Evolutionary conservation across 345 rosid species (phyloP).

Genomic region (Lagerstroemia speciosa): DNA sequence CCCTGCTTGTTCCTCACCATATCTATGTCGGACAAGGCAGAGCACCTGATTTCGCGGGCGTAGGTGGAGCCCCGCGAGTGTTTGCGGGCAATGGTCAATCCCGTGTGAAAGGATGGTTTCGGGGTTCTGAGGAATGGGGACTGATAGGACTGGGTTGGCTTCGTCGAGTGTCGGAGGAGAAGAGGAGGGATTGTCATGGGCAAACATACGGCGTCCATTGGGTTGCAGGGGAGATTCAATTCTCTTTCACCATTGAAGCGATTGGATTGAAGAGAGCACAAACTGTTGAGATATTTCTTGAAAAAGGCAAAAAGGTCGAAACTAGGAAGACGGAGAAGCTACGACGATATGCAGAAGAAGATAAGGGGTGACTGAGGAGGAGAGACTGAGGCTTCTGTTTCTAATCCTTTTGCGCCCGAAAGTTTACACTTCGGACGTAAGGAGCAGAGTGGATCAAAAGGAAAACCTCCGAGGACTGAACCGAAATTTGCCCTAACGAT

Average conservation of each 20-base stretch:
- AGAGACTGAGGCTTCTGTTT: too few species aligned
- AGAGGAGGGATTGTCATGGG: slow-evolving; percentile 18
- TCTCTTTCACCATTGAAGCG: not conserved
- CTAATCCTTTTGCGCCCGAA: too few species aligned
- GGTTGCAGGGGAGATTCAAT: slow-evolving; percentile 38
- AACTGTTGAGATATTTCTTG: too few species aligned
- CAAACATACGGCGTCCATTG: slow-evolving; percentile 12
- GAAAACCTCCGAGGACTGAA: too few species aligned
- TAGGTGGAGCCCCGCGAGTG: slow-evolving; percentile 16
- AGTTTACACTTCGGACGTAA: too few species aligned
- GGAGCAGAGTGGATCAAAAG: too few species aligned
- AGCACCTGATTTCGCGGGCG: slow-evolving; percentile 17
- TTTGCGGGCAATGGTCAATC: slow-evolving; percentile 4
- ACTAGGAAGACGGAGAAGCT: too few species aligned
- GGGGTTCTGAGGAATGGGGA: slow-evolving; percentile 12
- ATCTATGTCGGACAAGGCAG: slow-evolving; percentile 50
- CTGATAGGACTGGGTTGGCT: slow-evolving; percentile 18
- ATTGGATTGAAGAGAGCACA: not conserved
- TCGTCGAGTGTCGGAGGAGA: slow-evolving; percentile 4
- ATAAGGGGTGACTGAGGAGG: too few species aligned
- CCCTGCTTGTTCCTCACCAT: slow-evolving; percentile 78
- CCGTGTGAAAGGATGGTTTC: slow-evolving; percentile 6
- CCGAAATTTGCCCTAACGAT: too few species aligned
- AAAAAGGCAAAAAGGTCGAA: too few species aligned
- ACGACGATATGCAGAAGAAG: too few species aligned